Percentiles rank a stretch among this genome's conserved stretches.
Conservation (phyloP, 768 basidiomycete species). For the Lactarius quietus region DNA sequence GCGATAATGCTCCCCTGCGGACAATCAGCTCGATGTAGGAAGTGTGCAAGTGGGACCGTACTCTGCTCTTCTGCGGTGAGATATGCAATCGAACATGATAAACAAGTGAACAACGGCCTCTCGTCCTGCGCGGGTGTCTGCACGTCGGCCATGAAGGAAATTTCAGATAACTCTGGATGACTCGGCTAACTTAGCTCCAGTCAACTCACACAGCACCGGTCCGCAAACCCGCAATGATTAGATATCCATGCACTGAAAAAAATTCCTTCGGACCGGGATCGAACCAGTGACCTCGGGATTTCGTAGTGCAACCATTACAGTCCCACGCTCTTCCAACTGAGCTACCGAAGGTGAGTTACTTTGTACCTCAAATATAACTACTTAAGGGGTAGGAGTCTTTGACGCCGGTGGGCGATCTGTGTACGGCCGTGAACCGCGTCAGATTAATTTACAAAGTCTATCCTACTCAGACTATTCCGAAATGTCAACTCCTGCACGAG, state of each 20-base stretch:
- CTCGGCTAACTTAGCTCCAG: no score
- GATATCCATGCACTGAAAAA: not conserved
- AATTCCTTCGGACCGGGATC: constrained; percentile 25
- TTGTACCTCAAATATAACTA: not conserved
- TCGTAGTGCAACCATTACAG: constrained; percentile 16
- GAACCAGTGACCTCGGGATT: constrained; percentile 26
- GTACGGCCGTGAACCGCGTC: not conserved
- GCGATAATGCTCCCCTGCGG: constrained; percentile 77
- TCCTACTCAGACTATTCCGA: not conserved
- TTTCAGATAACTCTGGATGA: not conserved
- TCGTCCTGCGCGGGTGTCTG: constrained; percentile 22
- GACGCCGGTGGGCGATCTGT: not conserved
- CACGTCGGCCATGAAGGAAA: constrained; percentile 19
- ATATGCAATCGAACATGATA: constrained; percentile 90
- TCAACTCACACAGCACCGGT: not conserved
- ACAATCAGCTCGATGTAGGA: constrained; percentile 4
- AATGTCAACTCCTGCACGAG: not conserved
- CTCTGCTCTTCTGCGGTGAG: constrained; percentile 77
- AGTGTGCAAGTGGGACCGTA: constrained; percentile 37
- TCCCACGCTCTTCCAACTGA: constrained; percentile 26
- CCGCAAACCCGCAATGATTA: not conserved
- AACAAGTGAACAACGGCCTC: constrained; percentile 67
- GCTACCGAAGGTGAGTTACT: constrained; percentile 19
- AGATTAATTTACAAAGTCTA: not conserved
- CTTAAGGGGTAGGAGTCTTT: not conserved